phyloP scores from a whole-genome alignment of 2,329 filamentous ascomycete genomes.

The Tympanopsis confertula region DNA sequence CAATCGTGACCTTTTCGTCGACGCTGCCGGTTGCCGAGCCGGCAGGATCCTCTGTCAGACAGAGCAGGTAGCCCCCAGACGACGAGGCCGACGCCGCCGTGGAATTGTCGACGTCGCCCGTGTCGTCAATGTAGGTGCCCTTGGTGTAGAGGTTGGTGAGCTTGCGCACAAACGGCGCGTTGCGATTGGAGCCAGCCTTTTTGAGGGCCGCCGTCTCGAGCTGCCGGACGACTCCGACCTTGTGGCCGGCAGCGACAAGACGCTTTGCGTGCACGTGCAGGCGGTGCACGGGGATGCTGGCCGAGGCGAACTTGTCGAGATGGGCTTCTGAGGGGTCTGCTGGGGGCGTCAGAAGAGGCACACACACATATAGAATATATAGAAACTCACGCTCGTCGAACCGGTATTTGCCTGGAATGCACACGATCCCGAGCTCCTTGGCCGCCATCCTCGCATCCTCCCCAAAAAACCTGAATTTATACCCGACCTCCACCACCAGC shows the following conservation, averaged over 20 bases:
- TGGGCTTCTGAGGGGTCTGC: conserved; percentile 57
- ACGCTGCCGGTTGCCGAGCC: conserved; percentile 55
- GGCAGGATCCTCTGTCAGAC: conserved; percentile 57
- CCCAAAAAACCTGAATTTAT: conserved; percentile 66
- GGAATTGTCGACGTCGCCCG: conserved; percentile 42
- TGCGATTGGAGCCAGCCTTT: conserved; percentile 60
- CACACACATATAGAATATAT: neutral
- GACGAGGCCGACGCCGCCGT: conserved; percentile 19
- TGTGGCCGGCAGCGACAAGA: conserved; percentile 58
- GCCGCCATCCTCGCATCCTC: conserved; percentile 62
- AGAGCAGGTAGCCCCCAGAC: conserved; percentile 51
- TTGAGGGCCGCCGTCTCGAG: conserved; percentile 65
- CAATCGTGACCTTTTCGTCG: conserved; percentile 64
- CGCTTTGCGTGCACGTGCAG: conserved; percentile 65
- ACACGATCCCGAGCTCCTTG: conserved; percentile 61
- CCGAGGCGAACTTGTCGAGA: conserved; percentile 57
- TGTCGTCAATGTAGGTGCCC: conserved; percentile 64
- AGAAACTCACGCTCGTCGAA: conserved; percentile 52
- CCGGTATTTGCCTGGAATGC: conserved; percentile 62
- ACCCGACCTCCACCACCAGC: conserved; percentile 63
- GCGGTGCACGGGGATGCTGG: conserved; percentile 61
- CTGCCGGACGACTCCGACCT: conserved; percentile 63
- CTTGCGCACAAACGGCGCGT: conserved; percentile 59
- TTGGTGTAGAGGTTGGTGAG: conserved; percentile 69
- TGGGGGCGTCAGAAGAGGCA: conserved; percentile 5